Evolutionary conservation across 768 basidiomycete genomes (phyloP), one percentile per base, ranked within the genome.

Genomic region (Erythrobasidium yunnanense): DNA sequence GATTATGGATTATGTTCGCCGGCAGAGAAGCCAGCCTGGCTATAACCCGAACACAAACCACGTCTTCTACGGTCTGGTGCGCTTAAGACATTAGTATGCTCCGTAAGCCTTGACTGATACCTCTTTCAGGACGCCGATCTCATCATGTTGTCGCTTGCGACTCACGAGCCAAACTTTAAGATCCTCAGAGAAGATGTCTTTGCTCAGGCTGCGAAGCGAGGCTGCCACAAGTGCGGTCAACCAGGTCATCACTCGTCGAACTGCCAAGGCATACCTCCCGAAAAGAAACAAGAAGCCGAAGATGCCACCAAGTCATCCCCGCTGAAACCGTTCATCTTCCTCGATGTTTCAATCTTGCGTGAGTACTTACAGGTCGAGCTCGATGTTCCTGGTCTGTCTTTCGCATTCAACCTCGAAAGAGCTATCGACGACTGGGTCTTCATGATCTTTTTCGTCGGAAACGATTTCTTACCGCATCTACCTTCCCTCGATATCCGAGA

Each of bases 381-480:
- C 70, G 84, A 89, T 77, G 81, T 93, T 32, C 79, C 85, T n/a
- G 78, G 82, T 67, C 77, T 82, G 18, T 79, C 85, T 1, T 91
- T 95, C 79, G 84, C 86, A 32, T 96, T 93, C 82, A 84, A 87
- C 73, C 81, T 96, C 76, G 95, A 99, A 78, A 85, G 87, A 77
- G 91, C 95, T 35, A 88, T 99, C 77, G 95, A 99, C 82, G 95
- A 99, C 77, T 99, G 95, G 95, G 90, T 99, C 72, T 84, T 99
- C 74, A 83, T 99, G 74, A 97, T 97, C 72, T 99, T 99, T 84
- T 96, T 99, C 78, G 95, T 99, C 76, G 95, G 95, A 72, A 99
- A 99, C 80, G 90, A 96, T 80, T 92, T 99, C 82, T 82, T 99
- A 72, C 95, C 95, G 22, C 95, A 99, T 79, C 81, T 99, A 66